Conservation (phyloP, 768 basidiomycete genomes). For the Boletus pseudopeckii region DNA sequence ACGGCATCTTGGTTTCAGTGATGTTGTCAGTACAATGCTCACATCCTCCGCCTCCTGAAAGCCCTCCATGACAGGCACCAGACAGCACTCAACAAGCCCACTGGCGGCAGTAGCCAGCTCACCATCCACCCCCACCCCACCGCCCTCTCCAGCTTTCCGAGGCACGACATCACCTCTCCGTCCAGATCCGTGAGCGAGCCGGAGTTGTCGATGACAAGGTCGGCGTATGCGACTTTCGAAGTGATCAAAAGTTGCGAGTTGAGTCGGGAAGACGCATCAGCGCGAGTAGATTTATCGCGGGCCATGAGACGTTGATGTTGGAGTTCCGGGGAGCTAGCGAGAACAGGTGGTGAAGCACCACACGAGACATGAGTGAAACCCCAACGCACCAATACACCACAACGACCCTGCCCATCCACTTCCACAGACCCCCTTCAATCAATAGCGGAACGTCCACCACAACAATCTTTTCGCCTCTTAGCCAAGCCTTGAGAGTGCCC, state of each 20-base stretch:
- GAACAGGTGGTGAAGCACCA: neutral
- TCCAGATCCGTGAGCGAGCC: slow-evolving; percentile 69
- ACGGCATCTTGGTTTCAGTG: too few relatives aligned
- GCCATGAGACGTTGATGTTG: slow-evolving; percentile 81
- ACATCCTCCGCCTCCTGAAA: slow-evolving; percentile 14
- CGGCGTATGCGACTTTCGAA: slow-evolving; percentile 80
- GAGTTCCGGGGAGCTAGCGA: slow-evolving; percentile 66
- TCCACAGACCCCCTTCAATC: slow-evolving; percentile 84
- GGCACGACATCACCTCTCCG: slow-evolving; percentile 38
- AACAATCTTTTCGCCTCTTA: slow-evolving; percentile 72
- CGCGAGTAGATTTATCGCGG: slow-evolving; percentile 62
- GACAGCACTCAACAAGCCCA: slow-evolving; percentile 46
- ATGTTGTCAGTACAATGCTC: neutral
- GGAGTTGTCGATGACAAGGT: slow-evolving; percentile 86
- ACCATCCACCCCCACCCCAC: slow-evolving; percentile 58
- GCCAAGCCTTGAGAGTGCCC: slow-evolving; percentile 67
- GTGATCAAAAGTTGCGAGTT: slow-evolving; percentile 77
- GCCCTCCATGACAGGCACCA: slow-evolving; percentile 38
- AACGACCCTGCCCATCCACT: slow-evolving; percentile 76
- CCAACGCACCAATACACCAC: slow-evolving; percentile 84
- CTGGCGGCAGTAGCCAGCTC: slow-evolving; percentile 60
- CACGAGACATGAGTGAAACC: neutral
- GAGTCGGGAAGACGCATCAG: slow-evolving; percentile 72
- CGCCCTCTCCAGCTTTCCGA: slow-evolving; percentile 41
- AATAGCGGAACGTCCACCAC: slow-evolving; percentile 90